Evolutionary conservation across 1,139 yeast genomes (phyloP), one percentile per base, ranked within the genome.

Genomic region (Pichia norvegensis): DNA sequence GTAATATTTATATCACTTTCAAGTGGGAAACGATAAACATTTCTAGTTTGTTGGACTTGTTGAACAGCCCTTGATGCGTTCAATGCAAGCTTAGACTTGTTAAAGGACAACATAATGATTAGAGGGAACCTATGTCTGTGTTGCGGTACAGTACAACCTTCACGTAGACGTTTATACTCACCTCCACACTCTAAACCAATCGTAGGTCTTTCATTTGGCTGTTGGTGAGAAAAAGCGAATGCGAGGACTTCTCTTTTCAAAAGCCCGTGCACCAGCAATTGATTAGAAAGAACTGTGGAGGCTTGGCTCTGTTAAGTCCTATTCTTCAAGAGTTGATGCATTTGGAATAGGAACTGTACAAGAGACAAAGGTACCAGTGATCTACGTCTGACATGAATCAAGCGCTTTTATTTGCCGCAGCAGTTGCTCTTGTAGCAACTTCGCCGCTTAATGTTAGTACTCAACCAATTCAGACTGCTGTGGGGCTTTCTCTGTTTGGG

Each of bases 1-100:
- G 94, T 82, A 64, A 86, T 79, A 66, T 83, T 81, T 59, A 86
- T 69, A 63, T 86, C 95, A 46, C 76, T 68, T 48, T 67, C 69
- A 42, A 76, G 60, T 55, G 67, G 67, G 49, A 61, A 60, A 41
- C 63, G 57, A 36, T 58, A 54, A 16, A 61, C 47, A 22, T 44
- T 47, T 52, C 61, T 53, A 6, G 48, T 36, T 36, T 49, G 47
- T 31, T 45, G 46, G 19, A 46, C 23, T 36, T 45, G 47, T 29
- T 45, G 40, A 17, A 46, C 45, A n/a, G 51, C 40, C 35, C n/a
- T 42, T 10, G 46, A 36, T 29, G 43, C 45, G 38, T 46, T 45
- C 42, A 45, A 25, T n/a, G 50, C 46, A 42, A 45, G 46, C 35
- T 46, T 46, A 16, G 46, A 36, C 38, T 40, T 43, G 39, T 46